Base-by-base conservation (phyloP, 495 filamentous ascomycete species). In the Penicillium flavigenum region DNA sequence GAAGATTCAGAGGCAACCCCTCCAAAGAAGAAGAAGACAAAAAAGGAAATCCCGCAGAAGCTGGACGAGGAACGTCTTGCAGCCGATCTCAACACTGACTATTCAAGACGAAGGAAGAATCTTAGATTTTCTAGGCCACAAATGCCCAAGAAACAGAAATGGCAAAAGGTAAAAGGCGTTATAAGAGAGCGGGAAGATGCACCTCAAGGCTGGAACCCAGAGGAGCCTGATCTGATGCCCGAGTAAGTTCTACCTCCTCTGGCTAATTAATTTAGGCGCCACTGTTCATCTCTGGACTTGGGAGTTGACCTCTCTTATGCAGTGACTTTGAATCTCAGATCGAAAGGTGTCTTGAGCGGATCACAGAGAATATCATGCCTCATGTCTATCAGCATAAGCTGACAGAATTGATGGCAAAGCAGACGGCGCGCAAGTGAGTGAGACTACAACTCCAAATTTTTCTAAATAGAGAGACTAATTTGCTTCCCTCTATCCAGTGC, bases 261-360 rank as follows among this genome's bases (percentile, higher is more conserved):
- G 6, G 7, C 10, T 43, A 32, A 19, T 43, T 22, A 4, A 24
- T 14, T 3, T 2, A 1, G 26, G 24, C 11, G 4, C 9, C 16
- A 8, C 10, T 47, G 12, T 16, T 10, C 34, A 43, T 34, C 20
- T 2, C 11, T 2, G 9, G 14, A n/a, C 3, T 27, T 32, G n/a
- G 32, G 19, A 8, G 12, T 14, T 19, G 32, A 31, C 31, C 2
- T 17, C 4, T 20, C 0, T 14, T 36, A 34, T n/a, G 7, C 19
- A 63, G 57, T 20, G 54, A 63, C 47, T 32, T 47, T 9, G 54
- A 60, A 41, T 50, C 57, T 24, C 53, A 63, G 31, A 63, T 63
- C 17, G 12, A 29, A 26, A 49, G 61, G 47, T 52, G 47, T 22
- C 16, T 43, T 1, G 57, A 57, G 27, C 31, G 61, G 14, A 60